Evolutionary conservation across 352 stramenopile genomes (phyloP).

Genomic region (Pythium coloratum): DNA sequence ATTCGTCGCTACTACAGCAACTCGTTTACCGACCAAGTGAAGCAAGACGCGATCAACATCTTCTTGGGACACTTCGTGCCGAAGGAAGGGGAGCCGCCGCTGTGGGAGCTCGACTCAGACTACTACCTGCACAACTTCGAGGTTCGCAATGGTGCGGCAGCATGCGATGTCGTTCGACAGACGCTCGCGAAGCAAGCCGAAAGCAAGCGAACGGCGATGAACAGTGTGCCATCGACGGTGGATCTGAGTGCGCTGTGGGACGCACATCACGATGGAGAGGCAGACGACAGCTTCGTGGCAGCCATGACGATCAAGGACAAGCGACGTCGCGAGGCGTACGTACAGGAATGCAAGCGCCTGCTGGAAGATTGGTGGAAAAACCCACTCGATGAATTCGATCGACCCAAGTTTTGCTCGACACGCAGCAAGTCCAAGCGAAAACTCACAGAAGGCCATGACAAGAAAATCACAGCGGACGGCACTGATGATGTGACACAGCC

Average conservation of each 20-base stretch:
- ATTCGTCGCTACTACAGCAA: slow-evolving; percentile 99
- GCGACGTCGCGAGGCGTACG: slow-evolving; percentile 58
- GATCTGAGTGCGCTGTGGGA: slow-evolving; percentile 26
- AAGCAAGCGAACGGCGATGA: slow-evolving; percentile 55
- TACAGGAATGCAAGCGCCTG: slow-evolving; percentile 73
- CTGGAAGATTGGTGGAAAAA: slow-evolving; percentile 87
- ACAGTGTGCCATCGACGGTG: slow-evolving; percentile 14
- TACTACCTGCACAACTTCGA: slow-evolving; percentile 93
- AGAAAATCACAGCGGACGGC: not conserved
- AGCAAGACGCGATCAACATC: slow-evolving; percentile 99
- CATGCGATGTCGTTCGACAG: slow-evolving; percentile 62
- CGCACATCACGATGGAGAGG: slow-evolving; percentile 31
- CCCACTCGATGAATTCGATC: slow-evolving; percentile 78
- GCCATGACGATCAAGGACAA: slow-evolving; percentile 46
- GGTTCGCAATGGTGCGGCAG: slow-evolving; percentile 63
- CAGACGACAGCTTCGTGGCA: slow-evolving; percentile 18
- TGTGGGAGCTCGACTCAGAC: slow-evolving; percentile 87
- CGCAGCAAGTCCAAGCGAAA: not conserved
- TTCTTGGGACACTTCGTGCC: slow-evolving; percentile 95
- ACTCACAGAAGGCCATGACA: not conserved
- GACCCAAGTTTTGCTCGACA: slow-evolving; percentile 11
- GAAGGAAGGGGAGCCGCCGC: slow-evolving; percentile 51
- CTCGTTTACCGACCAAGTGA: slow-evolving; percentile 97
- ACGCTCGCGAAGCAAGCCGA: slow-evolving; percentile 67
- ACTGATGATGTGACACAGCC: not conserved